phyloP scores from a whole-genome alignment of 352 stramenopile genomes.

The Globisporangium paddicum region DNA sequence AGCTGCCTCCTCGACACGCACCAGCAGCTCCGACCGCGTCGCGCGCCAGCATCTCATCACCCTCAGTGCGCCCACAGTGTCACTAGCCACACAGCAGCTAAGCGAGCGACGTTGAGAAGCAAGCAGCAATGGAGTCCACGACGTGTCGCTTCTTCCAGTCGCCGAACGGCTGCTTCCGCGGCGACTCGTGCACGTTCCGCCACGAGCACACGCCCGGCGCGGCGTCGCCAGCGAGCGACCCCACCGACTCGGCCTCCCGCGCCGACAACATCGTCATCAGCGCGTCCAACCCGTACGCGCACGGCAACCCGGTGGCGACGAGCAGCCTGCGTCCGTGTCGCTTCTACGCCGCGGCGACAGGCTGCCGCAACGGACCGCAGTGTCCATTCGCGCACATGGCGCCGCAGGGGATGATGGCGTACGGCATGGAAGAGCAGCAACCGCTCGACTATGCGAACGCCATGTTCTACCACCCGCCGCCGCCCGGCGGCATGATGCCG shows the following conservation, averaged over 20 bases:
- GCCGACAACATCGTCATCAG: constrained; percentile 16
- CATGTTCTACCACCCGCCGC: constrained; percentile 15
- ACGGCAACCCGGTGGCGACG: constrained; percentile 7
- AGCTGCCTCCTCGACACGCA: background rate
- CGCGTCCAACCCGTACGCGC: constrained; percentile 36
- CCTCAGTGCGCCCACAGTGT: background rate
- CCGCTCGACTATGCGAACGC: constrained; percentile 17
- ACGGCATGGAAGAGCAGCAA: constrained; percentile 17
- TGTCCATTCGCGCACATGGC: constrained; percentile 51
- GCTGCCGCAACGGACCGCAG: constrained; percentile 63
- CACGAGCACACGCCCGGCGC: constrained; percentile 26
- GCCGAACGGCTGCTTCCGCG: constrained; percentile 62
- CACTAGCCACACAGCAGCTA: no score
- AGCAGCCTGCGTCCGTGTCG: constrained; percentile 30
- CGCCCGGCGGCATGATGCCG: constrained; percentile 5
- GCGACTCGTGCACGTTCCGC: constrained; percentile 56
- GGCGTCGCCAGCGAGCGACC: constrained; percentile 3
- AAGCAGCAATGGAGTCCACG: constrained; percentile 6
- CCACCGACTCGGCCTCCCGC: background rate
- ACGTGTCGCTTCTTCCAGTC: constrained; percentile 75
- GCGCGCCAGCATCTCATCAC: background rate
- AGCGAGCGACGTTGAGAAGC: background rate
- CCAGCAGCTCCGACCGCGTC: background rate
- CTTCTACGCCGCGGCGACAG: constrained; percentile 45
- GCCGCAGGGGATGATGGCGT: constrained; percentile 9